phyloP scores from a whole-genome alignment of 495 filamentous ascomycete species.

The Xylaria grammica region DNA sequence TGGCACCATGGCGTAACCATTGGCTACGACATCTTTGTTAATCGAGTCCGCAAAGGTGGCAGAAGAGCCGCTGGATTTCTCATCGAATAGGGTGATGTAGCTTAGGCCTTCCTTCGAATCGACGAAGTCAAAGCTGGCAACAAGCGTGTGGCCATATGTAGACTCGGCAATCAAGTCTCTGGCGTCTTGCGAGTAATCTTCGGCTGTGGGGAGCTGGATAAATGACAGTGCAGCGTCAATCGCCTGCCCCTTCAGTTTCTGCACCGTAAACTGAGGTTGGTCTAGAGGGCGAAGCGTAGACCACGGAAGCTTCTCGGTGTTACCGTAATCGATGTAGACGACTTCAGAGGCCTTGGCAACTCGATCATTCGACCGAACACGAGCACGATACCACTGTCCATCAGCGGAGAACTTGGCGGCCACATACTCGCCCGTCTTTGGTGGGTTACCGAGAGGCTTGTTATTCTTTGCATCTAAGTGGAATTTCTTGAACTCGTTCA shows the following conservation, averaged over 20 bases:
- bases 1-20: slow-evolving; percentile 88
- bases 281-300: slow-evolving; percentile 76
- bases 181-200: slow-evolving; percentile 82
- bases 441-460: slow-evolving; percentile 70
- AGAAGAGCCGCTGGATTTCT: slow-evolving; percentile 58
- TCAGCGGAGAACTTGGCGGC: slow-evolving; percentile 88
- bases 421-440: slow-evolving; percentile 90
- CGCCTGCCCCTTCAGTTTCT: slow-evolving; percentile 85
- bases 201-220: slow-evolving; percentile 77
- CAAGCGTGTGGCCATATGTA: slow-evolving; percentile 71
- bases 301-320: slow-evolving; percentile 87
- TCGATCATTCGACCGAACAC: slow-evolving; percentile 89
- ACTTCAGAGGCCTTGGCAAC: slow-evolving; percentile 86
- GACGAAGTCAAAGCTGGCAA: slow-evolving; percentile 86
- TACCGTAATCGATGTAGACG: slow-evolving; percentile 95
- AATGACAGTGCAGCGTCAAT: slow-evolving; percentile 87
- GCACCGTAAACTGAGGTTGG: slow-evolving; percentile 74
- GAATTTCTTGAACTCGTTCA: slow-evolving; percentile 86
- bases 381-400: slow-evolving; percentile 91
- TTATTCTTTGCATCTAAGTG: slow-evolving; percentile 78
- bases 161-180: slow-evolving; percentile 71
- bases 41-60: slow-evolving; percentile 64
- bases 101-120: slow-evolving; percentile 74
- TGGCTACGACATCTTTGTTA: slow-evolving; percentile 81
- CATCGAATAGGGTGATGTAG: slow-evolving; percentile 87